Base-by-base conservation (phyloP, 140 eudicot species). In the Cichorium intybus region DNA sequence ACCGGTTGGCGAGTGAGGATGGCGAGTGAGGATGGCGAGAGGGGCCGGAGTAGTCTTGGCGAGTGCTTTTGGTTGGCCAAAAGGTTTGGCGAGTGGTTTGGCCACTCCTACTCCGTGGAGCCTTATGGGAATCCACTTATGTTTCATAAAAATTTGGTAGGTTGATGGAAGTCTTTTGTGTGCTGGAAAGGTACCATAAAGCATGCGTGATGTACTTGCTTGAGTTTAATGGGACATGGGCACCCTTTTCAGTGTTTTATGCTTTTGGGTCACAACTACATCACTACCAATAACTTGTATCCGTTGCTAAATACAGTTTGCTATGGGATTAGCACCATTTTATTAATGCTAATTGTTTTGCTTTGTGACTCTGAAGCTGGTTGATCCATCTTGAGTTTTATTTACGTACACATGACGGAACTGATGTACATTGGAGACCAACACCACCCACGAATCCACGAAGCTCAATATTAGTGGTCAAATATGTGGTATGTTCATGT, bases 121-220 rank as follows among this genome's bases (percentile, higher is more conserved):
- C n/a, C n/a, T n/a, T 72, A 64, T 55, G 45, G 45, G 65, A 63
- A 55, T 63, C 66, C 29, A 39, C 35, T 18, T 27, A 29, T 46
- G 49, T 57, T 45, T 35, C 55, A 56, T 55, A 16, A 20, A n/a
- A 66, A 39, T 11, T 3, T 45, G 57, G 66, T 68, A 29, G 75
- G 43, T 71, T 71, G 50, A 37, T 39, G 35, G 34, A 35, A 61
- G 49, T 43, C 17, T 15, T 43, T 43, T 43, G 7, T 47, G 35
- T 33, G 11, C 18, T 49, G 41, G 16, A 39, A 26, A 26, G 55
- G 64, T 71, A 56, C 66, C 35, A 68, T 56, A 68, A 56, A 56
- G 74, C 74, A 68, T 56, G 65, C 47, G 20, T 68, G 56, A 68
- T 56, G 74, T 68, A 68, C 66, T 56, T 68, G 63, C 26, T 68